Percentiles rank a stretch among this genome's conserved stretches.
Evolutionary conservation across 306 rosid genomes (phyloP).

Genomic region (Oemleria cerasiformis): DNA sequence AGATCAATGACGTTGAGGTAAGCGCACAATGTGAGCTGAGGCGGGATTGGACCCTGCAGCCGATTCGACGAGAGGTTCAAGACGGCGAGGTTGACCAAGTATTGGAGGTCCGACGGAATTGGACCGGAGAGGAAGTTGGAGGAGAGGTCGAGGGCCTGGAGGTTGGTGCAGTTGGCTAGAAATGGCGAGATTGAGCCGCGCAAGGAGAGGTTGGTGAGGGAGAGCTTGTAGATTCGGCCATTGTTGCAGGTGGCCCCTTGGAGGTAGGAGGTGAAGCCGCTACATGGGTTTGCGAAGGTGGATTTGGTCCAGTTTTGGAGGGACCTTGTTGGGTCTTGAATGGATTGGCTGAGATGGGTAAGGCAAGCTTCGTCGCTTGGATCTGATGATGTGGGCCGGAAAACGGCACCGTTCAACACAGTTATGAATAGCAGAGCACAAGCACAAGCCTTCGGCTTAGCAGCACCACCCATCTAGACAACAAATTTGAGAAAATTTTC

Average conservation of each 20-base stretch:
- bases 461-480: conserved; percentile 12
- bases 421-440: conserved; percentile 23
- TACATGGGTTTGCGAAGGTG: conserved; percentile 71
- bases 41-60: conserved; percentile 64
- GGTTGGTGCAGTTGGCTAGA: conserved; percentile 89
- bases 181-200: conserved; percentile 74
- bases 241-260: conserved; percentile 88
- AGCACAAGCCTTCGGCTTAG: background rate
- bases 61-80: conserved; percentile 75
- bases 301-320: conserved; percentile 70
- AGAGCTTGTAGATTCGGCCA: conserved; percentile 88
- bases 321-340: conserved; percentile 52
- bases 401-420: conserved; percentile 22
- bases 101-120: conserved; percentile 76
- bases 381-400: conserved; percentile 48
- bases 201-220: conserved; percentile 66
- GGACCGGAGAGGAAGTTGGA: conserved; percentile 71
- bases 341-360: conserved; percentile 56
- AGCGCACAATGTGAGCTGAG: conserved; percentile 88
- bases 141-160: conserved; percentile 89
- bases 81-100: conserved; percentile 78
- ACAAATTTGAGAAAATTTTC: background rate
- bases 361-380: conserved; percentile 83
- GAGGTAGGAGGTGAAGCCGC: conserved; percentile 69
- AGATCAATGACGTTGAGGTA: conserved; percentile 90